Conservation (phyloP, 495 filamentous ascomycete species). For the Penicillium subrubescens region DNA sequence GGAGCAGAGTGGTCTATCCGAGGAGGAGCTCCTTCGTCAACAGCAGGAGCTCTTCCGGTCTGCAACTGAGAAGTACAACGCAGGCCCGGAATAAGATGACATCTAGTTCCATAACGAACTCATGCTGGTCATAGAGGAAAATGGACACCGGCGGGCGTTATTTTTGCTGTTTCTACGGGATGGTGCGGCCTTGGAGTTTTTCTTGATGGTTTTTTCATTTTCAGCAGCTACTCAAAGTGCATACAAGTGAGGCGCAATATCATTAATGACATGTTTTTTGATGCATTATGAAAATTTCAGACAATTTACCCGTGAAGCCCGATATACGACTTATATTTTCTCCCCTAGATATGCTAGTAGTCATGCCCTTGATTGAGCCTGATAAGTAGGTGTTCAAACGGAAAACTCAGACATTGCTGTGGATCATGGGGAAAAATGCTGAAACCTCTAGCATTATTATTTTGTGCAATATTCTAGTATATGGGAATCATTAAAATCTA, state of each 20-base stretch:
- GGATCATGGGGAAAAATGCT: neutral
- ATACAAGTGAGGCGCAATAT: slow-evolving; percentile 7
- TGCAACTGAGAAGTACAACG: slow-evolving; percentile 75
- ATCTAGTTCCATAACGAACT: slow-evolving; percentile 15
- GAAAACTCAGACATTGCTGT: neutral
- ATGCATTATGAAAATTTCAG: slow-evolving; percentile 7
- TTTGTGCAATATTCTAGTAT: neutral
- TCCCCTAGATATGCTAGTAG: neutral
- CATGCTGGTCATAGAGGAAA: slow-evolving; percentile 45
- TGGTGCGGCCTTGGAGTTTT: neutral
- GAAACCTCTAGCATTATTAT: neutral
- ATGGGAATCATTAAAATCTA: neutral
- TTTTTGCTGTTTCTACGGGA: slow-evolving; percentile 6
- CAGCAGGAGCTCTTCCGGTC: slow-evolving; percentile 90
- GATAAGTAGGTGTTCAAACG: neutral
- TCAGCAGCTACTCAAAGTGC: neutral
- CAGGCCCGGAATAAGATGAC: slow-evolving; percentile 41
- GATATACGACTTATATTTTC: neutral
- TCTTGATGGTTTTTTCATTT: slow-evolving; percentile 17
- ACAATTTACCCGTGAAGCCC: neutral
- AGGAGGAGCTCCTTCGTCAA: slow-evolving; percentile 84
- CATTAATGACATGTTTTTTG: slow-evolving; percentile 14
- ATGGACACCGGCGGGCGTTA: slow-evolving; percentile 28
- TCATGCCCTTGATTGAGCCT: neutral
- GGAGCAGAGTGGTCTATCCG: slow-evolving; percentile 84